Conservation (phyloP, 1,139 yeast species). For the Yamadazyma friedrichii region DNA sequence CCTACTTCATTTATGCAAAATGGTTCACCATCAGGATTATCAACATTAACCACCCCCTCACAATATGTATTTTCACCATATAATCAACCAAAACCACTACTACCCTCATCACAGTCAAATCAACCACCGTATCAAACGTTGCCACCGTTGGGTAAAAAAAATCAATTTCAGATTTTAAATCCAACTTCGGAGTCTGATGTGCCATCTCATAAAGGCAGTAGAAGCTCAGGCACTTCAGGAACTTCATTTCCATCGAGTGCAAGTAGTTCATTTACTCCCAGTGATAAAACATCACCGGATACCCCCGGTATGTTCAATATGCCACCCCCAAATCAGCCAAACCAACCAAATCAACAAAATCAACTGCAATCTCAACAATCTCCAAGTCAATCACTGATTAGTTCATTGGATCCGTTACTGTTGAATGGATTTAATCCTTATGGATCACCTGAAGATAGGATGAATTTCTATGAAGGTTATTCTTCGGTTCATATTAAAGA, state of each 20-base stretch:
- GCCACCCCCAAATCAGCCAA: background rate
- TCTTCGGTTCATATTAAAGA: conserved; percentile 39
- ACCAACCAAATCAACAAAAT: too few species aligned
- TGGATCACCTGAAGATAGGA: conserved; percentile 23
- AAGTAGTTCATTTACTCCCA: background rate
- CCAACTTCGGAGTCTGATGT: background rate
- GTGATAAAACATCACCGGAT: background rate
- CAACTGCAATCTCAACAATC: background rate
- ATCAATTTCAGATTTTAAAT: background rate
- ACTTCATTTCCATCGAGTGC: too few species aligned
- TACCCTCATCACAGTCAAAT: background rate
- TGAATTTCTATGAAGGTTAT: conserved; percentile 44
- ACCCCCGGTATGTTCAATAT: background rate
- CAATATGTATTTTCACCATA: too few species aligned
- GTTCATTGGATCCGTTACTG: background rate
- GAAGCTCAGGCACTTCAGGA: too few species aligned
- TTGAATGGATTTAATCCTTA: conserved; percentile 23
- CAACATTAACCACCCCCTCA: too few species aligned
- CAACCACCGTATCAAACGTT: background rate
- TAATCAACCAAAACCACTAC: background rate
- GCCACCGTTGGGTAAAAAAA: background rate
- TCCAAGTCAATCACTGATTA: background rate
- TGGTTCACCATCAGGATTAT: too few species aligned
- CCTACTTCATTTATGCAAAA: too few species aligned
- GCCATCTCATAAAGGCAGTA: background rate